phyloP scores from a whole-genome alignment of 2,329 filamentous ascomycete genomes.

The Leptographium radiaticola region DNA sequence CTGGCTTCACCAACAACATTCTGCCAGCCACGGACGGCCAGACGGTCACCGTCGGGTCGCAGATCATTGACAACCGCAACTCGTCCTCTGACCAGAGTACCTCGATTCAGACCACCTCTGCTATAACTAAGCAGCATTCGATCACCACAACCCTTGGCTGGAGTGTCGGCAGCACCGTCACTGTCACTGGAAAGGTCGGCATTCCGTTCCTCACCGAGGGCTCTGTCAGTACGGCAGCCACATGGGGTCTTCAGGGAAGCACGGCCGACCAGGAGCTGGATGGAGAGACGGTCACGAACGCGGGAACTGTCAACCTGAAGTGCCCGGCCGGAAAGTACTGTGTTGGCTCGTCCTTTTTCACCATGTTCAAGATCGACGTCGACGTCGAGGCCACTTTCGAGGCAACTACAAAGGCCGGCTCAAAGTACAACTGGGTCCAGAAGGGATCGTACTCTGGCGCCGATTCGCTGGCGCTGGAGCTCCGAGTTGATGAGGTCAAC shows the following conservation, averaged over 20 bases:
- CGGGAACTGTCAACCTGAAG: not conserved
- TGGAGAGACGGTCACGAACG: not conserved
- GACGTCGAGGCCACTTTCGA: not conserved
- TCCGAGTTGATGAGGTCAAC: slow-evolving; percentile 15
- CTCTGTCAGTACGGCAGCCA: not conserved
- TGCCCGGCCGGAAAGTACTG: not conserved
- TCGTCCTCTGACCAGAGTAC: not conserved
- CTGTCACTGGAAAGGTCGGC: not conserved
- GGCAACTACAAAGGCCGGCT: not conserved
- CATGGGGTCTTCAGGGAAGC: not conserved
- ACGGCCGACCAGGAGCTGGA: not conserved
- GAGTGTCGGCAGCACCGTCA: not conserved
- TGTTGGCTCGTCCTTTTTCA: not conserved
- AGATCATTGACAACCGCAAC: not conserved
- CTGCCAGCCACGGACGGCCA: not conserved
- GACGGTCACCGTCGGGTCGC: not conserved
- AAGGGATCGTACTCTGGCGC: not conserved
- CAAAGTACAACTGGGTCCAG: not conserved
- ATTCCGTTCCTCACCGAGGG: not conserved
- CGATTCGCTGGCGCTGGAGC: not conserved
- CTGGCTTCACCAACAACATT: not conserved
- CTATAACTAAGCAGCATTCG: not conserved
- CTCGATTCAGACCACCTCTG: not conserved
- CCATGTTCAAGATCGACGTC: slow-evolving; percentile 1
- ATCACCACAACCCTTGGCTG: not conserved